Percentiles rank a stretch among this genome's conserved stretches.
These are phyloP conservation scores for Fusarium sp. DNA, from an alignment of 2,329 filamentous ascomycete genomes.

Conservation along the genomic window DNA sequence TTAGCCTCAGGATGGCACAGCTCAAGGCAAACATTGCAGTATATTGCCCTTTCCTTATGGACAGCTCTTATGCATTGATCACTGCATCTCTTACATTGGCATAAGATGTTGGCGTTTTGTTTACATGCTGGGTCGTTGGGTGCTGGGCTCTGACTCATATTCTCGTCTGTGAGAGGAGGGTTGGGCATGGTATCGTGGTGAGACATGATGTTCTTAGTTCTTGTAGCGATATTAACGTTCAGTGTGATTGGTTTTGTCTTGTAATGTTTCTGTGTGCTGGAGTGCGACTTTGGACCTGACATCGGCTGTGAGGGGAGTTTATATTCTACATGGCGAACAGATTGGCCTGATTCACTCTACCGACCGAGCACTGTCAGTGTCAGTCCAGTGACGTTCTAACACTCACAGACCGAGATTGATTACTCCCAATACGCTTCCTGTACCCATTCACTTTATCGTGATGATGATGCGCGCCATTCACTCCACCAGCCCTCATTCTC, in stretches of 20 bases:
- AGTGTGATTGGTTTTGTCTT: neutral
- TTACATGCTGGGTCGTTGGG: neutral
- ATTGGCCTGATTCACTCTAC: too few relatives aligned
- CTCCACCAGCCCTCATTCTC: neutral
- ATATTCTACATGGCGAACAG: neutral
- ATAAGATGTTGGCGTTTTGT: neutral
- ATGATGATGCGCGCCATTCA: neutral
- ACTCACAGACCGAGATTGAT: neutral
- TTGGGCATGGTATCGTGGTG: neutral
- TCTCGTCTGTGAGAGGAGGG: too few relatives aligned
- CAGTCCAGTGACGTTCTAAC: neutral
- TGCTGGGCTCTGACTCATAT: too few relatives aligned
- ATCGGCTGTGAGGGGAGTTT: neutral
- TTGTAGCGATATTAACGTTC: neutral
- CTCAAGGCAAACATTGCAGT: neutral
- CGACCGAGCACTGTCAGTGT: neutral
- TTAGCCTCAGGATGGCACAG: neutral
- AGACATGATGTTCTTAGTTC: neutral
- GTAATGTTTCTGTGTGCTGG: neutral
- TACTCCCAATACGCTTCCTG: neutral
- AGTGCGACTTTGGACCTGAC: neutral
- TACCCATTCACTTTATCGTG: neutral
- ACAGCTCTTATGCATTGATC: neutral
- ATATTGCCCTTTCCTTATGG: neutral
- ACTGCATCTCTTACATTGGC: neutral